These are phyloP conservation scores for apple (Malus domestica) DNA, from an alignment of 306 rosid species.

Conservation along the genomic window DNA sequence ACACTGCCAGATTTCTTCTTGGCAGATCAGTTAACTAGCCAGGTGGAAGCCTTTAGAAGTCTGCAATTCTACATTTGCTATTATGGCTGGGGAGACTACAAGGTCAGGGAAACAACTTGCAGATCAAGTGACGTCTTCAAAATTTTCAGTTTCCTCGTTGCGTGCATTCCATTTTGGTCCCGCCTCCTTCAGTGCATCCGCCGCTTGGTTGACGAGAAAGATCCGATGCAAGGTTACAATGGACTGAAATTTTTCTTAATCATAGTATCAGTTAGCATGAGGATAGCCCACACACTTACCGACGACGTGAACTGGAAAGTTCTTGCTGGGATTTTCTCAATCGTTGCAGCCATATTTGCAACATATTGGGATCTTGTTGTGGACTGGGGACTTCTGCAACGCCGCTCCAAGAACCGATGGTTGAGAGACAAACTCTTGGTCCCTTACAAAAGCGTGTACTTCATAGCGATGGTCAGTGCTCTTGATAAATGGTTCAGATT, in stretches of 20 bases:
- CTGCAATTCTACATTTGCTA: conserved; percentile 64
- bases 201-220: conserved; percentile 53
- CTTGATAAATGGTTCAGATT: neutral
- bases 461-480: conserved; percentile 46
- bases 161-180: conserved; percentile 45
- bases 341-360: conserved; percentile 36
- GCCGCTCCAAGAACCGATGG: conserved; percentile 51
- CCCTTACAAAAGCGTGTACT: conserved; percentile 44
- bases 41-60: conserved; percentile 70
- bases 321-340: conserved; percentile 41
- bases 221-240: conserved; percentile 54
- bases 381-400: conserved; percentile 72
- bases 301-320: conserved; percentile 25
- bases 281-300: conserved; percentile 36
- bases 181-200: conserved; percentile 73
- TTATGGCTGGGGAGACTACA: conserved; percentile 60
- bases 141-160: conserved; percentile 44
- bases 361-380: conserved; percentile 65
- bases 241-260: conserved; percentile 52
- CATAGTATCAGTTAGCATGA: conserved; percentile 50
- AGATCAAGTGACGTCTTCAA: conserved; percentile 13
- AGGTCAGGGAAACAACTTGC: conserved; percentile 35
- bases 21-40: conserved; percentile 76
- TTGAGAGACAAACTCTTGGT: conserved; percentile 61
- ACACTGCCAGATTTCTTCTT: conserved; percentile 64